phyloP scores from a whole-genome alignment of 768 basidiomycete species.

The Chalciporus chontae region DNA sequence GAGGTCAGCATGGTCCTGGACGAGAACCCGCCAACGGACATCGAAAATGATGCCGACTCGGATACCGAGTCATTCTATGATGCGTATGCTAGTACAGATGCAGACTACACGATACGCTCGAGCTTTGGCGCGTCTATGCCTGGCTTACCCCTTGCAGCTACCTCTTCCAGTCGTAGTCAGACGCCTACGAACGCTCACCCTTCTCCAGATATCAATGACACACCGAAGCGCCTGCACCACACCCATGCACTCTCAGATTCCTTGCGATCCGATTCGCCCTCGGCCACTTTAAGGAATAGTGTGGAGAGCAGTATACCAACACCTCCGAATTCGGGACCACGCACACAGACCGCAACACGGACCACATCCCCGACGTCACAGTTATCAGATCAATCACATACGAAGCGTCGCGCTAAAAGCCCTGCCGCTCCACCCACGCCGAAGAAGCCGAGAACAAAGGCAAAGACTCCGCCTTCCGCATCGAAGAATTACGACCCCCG shows the following conservation, averaged over 20 bases:
- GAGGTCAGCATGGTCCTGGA: slow-evolving; percentile 61
- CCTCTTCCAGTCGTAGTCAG: slow-evolving; percentile 35
- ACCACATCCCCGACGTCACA: slow-evolving; percentile 31
- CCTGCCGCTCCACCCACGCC: slow-evolving; percentile 44
- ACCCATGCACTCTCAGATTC: slow-evolving; percentile 46
- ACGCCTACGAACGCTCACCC: slow-evolving; percentile 41
- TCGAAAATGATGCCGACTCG: slow-evolving; percentile 51
- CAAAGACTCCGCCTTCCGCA: slow-evolving; percentile 31
- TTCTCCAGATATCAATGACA: slow-evolving; percentile 34
- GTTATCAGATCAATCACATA: slow-evolving; percentile 31
- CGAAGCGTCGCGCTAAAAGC: slow-evolving; percentile 45
- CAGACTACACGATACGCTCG: slow-evolving; percentile 18
- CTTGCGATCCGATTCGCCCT: slow-evolving; percentile 40
- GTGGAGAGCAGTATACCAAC: slow-evolving; percentile 41
- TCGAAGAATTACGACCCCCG: slow-evolving; percentile 43
- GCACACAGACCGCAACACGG: slow-evolving; percentile 15
- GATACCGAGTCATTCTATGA: slow-evolving; percentile 42
- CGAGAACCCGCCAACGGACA: slow-evolving; percentile 71
- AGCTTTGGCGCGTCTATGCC: slow-evolving; percentile 17
- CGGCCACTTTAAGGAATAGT: slow-evolving; percentile 33
- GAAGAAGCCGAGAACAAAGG: slow-evolving; percentile 38
- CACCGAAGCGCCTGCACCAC: slow-evolving; percentile 39
- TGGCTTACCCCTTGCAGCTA: slow-evolving; percentile 15
- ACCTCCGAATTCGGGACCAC: slow-evolving; percentile 31
- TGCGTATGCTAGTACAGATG: slow-evolving; percentile 23